Percentiles rank a stretch among this genome's conserved stretches.
Conservation (phyloP, 176 grass and related monocot species). For the Tillandsia leiboldiana region DNA sequence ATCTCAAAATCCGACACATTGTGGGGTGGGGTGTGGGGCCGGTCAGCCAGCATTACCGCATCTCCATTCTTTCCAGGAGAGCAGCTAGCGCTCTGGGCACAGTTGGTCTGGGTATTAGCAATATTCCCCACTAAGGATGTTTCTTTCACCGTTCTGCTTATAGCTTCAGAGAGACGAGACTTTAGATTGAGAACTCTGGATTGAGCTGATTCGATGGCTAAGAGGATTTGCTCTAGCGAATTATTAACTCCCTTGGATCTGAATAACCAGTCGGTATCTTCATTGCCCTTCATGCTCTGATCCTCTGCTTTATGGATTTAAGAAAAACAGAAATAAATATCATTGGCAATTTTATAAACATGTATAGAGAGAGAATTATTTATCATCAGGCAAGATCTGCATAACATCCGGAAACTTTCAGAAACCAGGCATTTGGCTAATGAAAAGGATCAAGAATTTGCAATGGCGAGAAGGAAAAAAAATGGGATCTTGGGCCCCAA, state of each 20-base stretch:
- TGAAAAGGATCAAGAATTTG: too few species aligned
- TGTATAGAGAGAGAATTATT: background rate
- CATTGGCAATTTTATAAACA: background rate
- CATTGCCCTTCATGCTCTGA: conserved; percentile 56
- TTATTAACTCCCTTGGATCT: conserved; percentile 44
- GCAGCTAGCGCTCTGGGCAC: conserved; percentile 50
- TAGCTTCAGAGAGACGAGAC: conserved; percentile 45
- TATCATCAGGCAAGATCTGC: background rate
- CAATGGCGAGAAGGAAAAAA: too few species aligned
- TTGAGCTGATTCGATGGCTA: conserved; percentile 69
- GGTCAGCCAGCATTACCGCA: conserved; percentile 6
- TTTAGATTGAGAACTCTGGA: conserved; percentile 46
- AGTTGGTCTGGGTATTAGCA: conserved; percentile 12
- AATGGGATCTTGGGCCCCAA: too few species aligned
- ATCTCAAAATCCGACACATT: conserved; percentile 61
- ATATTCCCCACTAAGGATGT: conserved; percentile 32
- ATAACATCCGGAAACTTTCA: too few species aligned
- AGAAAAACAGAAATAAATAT: conserved; percentile 7
- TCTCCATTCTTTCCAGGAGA: conserved; percentile 53
- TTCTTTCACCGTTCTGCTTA: conserved; percentile 35
- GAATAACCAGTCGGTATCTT: conserved; percentile 72
- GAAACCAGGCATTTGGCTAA: too few species aligned
- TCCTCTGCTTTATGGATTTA: conserved; percentile 32
- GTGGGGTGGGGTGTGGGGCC: conserved; percentile 21
- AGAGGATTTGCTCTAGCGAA: conserved; percentile 58